Evolutionary conservation across 345 rosid genomes (phyloP), one percentile per base, ranked within the genome.

Genomic region (Durio zibethinus): DNA sequence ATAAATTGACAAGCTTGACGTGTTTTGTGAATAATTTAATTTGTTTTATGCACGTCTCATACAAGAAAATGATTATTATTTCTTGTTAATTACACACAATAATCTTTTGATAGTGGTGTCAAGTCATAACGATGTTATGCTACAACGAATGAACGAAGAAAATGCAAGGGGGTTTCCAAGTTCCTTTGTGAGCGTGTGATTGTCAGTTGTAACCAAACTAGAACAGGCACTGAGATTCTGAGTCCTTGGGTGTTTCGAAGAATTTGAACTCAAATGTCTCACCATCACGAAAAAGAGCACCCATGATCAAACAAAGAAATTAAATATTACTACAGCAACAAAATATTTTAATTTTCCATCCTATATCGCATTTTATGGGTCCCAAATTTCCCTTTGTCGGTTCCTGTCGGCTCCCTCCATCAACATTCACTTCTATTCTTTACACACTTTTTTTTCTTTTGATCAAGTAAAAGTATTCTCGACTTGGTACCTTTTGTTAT

Each of bases 351-450:
- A 45, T 73, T 72, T 63, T 56, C 77, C 60, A 86, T 77, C 80
- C 83, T 65, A 80, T 76, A 79, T 78, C 87, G 84, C 87, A 87
- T 81, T 83, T 84, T 66, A n/a, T 77, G 85, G 85, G 75, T 2
- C 83, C 86, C 79, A 57, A 78, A 15, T 18, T 61, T 53, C 42
- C 83, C 76, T 81, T 81, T 84, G 89, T 86, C 86, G 86, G 42
- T 78, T 82, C 78, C 38, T 84, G 85, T 84, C 85, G 78, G 70
- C 80, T 64, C 36, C 74, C 70, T 59, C 75, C 11, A 3, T 47
- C 47, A 16, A n/a, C 80, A 42, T 33, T 33, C 68, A 52, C 36
- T 27, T 68, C 73, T 65, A 53, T 72, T 23, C 36, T 53, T 29
- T 29, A 27, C 76, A 0, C 14, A 10, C 27, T 5, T 2, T 35